Conservation (phyloP, 306 rosid species). For the Crotalaria pallida region DNA sequence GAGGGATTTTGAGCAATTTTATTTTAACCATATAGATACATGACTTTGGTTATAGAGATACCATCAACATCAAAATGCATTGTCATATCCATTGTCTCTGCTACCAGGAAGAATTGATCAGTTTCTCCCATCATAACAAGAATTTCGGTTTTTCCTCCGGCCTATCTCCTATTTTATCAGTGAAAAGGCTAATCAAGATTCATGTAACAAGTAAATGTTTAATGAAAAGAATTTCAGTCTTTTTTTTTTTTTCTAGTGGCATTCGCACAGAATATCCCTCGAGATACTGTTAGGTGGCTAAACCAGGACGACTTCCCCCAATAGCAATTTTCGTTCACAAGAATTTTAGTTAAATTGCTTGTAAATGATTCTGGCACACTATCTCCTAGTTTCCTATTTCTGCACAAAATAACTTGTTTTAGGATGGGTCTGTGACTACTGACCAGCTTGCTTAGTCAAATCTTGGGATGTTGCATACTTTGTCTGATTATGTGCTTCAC, state of each 20-base stretch:
- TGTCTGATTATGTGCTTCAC: too few species aligned
- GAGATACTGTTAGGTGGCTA: too few species aligned
- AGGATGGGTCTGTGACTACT: not conserved
- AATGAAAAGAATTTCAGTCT: not conserved
- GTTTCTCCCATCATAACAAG: not conserved
- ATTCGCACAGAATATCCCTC: too few species aligned
- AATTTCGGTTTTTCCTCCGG: too few species aligned
- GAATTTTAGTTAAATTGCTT: not conserved
- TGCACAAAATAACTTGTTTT: not conserved
- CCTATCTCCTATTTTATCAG: too few species aligned
- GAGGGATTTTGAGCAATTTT: constrained; percentile 10
- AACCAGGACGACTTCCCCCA: too few species aligned
- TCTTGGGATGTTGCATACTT: not conserved
- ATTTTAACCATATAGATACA: constrained; percentile 6
- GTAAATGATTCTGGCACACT: not conserved
- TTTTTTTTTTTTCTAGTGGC: too few species aligned
- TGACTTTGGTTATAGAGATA: constrained; percentile 1
- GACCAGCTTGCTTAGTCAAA: not conserved
- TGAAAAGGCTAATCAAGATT: too few species aligned
- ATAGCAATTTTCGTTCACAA: not conserved
- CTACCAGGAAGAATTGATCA: not conserved
- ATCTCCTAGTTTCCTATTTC: not conserved
- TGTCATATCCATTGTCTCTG: not conserved
- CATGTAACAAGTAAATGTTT: not conserved
- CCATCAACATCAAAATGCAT: not conserved